Evolutionary conservation across 2,329 filamentous ascomycete species (phyloP), one percentile per base, ranked within the genome.

Genomic region (Rutstroemia sydowiana): DNA sequence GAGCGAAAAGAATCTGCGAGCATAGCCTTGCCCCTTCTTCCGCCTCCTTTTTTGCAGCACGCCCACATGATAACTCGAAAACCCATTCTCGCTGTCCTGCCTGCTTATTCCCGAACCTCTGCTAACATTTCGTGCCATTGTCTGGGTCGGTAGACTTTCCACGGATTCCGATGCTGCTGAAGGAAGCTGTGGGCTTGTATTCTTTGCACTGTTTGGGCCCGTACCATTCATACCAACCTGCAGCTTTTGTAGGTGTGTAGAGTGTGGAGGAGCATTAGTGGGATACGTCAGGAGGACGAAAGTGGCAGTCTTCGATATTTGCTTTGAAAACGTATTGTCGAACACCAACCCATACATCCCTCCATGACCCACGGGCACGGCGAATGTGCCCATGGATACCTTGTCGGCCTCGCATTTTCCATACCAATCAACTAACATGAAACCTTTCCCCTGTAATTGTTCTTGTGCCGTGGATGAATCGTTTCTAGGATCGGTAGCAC

Each of bases 281-380:
- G 92, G 91, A 64, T 97, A 96, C 36, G 90, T 97, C 67, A 97
- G 79, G 48, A 98, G 81, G 32, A 96, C 91, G 64, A 98, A 88
- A 7, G 92, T 97, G 18, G 90, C 90, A 28, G 87, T 95, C 72
- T 98, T 98, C 48, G 91, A 93, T 39, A 87, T 85, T 68, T 85
- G 88, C 72, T 96, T 97, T 55, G 91, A 95, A 68, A 98, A 98
- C 26, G 93, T 98, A 66, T 98, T 98, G 78, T 98, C 93, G 65
- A 98, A 95, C 30, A 97, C 89, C 55, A 98, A 75, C 52, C 91
- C 93, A 67, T 95, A 98, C 81, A 95, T 96, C 65, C 93, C 93
- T 21, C 84, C 88, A 57, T 93, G 82, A 31, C 82, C 82, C 7
- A 73, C 64, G 0, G 74, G 73, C 21, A 97, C 88, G 65, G 95